Evolutionary conservation across 345 rosid genomes (phyloP), one percentile per base, ranked within the genome.

Genomic region (Brassica napus): DNA sequence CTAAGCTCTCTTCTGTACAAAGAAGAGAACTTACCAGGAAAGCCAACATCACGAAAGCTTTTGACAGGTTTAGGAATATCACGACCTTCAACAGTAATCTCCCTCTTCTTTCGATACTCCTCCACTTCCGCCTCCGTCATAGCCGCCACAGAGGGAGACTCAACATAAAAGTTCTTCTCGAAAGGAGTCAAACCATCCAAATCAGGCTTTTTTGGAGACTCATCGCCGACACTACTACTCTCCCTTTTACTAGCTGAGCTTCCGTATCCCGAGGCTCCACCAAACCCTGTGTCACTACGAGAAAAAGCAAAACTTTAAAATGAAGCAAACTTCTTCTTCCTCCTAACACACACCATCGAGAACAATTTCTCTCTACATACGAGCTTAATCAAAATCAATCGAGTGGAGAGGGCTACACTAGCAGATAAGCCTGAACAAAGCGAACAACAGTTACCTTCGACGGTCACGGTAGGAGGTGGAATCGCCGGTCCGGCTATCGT

Each of bases 1-100:
- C 55, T 47, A 47, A 47, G 55, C 14, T 18, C 16, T 47, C 16
- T 47, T 14, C 4, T 4, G 55, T 3, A 10, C 11, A 44, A 1
- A 44, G n/a, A 49, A 54, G 10, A 16, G 60, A 52, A 26, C 49
- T 62, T 82, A 93, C 99, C 99, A 14, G 99, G 99, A 86, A 96
- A 92, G 31, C 99, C 97, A 34, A 88, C 85, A 79, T 96, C 97
- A 11, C 75, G 72, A 62, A 96, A 96, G 65, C 67, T 85, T 80
- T 90, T 92, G 67, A 96, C 92, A 34, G 99, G 99, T 80, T 90
- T 96, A 2, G 99, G 99, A 81, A 96, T 82, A 87, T 93, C 97
- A 15, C 87, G 87, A 23, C 98, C 99, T 83, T 96, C 99, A 49
- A 96, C 95, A 1, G 99, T 90, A 34, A 93, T 96, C 71, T 93